These are phyloP conservation scores for Malus hybrid DNA, from an alignment of 331 rosid genomes.

Conservation along the genomic window DNA sequence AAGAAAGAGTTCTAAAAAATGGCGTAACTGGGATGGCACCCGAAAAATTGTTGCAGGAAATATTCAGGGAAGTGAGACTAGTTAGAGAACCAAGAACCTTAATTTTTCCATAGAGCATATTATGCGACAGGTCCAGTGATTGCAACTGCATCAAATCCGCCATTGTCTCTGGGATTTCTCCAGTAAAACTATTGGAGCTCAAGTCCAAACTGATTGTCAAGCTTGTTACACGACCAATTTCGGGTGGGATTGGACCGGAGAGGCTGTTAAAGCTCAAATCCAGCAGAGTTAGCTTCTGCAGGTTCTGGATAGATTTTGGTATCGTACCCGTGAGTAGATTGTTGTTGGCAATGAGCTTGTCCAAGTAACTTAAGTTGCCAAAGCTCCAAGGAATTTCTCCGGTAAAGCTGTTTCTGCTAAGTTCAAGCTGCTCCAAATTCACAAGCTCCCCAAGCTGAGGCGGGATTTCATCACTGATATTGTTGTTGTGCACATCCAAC, in stretches of 20 bases:
- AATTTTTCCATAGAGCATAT: constrained; percentile 53
- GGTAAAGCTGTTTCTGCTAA: constrained; percentile 61
- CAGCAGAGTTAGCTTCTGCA: constrained; percentile 74
- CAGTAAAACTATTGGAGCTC: constrained; percentile 61
- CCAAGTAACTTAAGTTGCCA: constrained; percentile 82
- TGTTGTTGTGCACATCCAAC: constrained; percentile 72
- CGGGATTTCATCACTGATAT: constrained; percentile 70
- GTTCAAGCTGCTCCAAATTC: constrained; percentile 83
- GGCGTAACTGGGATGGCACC: constrained; percentile 86
- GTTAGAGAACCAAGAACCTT: constrained; percentile 64
- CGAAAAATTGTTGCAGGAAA: constrained; percentile 78
- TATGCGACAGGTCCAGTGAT: constrained; percentile 75
- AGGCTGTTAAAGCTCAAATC: constrained; percentile 79
- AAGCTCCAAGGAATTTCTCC: constrained; percentile 69
- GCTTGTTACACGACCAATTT: constrained; percentile 72
- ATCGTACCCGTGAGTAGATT: constrained; percentile 60
- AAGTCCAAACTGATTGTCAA: constrained; percentile 76
- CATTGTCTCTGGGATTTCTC: constrained; percentile 69
- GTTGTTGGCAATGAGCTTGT: constrained; percentile 77
- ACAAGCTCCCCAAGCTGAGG: constrained; percentile 58
- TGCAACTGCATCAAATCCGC: constrained; percentile 63
- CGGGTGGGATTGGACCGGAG: constrained; percentile 62
- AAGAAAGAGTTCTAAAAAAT: constrained; percentile 59
- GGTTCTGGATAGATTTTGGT: constrained; percentile 54
- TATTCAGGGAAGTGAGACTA: constrained; percentile 68